Conservation (phyloP, 768 basidiomycete genomes). For the Amanita jacksonii region DNA sequence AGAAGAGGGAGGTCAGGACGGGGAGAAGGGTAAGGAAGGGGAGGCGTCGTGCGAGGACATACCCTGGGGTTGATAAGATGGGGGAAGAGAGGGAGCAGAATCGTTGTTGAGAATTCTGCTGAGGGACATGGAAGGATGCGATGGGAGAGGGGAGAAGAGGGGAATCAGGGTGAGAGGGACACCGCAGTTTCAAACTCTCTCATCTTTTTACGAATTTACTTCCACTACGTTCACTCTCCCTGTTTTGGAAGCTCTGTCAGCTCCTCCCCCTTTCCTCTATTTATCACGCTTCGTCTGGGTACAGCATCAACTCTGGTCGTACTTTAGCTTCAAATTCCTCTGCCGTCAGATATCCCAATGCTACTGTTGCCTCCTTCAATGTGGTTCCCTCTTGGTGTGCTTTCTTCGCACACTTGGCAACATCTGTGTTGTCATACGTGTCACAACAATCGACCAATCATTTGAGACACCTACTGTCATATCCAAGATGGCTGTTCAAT, state of each 20-base stretch:
- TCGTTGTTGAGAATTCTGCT: constrained; percentile 76
- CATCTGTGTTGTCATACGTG: constrained; percentile 47
- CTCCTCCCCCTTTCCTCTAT: no score
- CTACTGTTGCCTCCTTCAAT: constrained; percentile 88
- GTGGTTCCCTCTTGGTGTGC: constrained; percentile 99
- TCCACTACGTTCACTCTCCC: constrained; percentile 20
- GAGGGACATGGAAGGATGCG: constrained; percentile 49
- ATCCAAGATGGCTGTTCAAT: constrained; percentile 91
- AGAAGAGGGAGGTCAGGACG: not conserved
- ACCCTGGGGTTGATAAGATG: not conserved
- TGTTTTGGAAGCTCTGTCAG: constrained; percentile 18
- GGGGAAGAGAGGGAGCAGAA: constrained; percentile 27
- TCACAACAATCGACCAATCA: constrained; percentile 1
- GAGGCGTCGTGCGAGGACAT: constrained; percentile 17
- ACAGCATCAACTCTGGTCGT: constrained; percentile 83
- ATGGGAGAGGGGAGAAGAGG: constrained; percentile 7
- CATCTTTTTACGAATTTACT: constrained; percentile 24
- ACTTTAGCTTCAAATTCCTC: constrained; percentile 96
- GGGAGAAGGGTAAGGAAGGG: constrained; percentile 8
- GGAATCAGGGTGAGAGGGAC: constrained; percentile 16
- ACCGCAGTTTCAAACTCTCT: constrained; percentile 21
- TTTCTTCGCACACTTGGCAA: constrained; percentile 98
- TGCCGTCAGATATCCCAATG: constrained; percentile 73
- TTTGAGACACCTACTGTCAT: constrained; percentile 68
- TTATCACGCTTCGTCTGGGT: constrained; percentile 42